Conservation (phyloP, 2,329 filamentous ascomycete species). For the Thelonectria olida region DNA sequence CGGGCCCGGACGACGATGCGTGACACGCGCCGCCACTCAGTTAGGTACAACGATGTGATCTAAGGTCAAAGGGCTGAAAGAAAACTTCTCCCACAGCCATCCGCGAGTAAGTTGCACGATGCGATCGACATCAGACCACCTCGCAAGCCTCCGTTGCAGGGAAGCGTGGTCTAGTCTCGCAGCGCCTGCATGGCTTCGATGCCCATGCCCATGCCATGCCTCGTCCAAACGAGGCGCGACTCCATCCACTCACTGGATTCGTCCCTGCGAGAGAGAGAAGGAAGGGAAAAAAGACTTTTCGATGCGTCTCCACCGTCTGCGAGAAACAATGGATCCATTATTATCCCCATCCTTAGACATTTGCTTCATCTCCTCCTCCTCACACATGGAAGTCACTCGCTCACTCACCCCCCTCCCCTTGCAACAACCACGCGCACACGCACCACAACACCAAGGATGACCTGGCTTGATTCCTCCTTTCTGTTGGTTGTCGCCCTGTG, state of each 20-base stretch:
- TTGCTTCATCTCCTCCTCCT: not conserved
- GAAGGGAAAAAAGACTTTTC: not conserved
- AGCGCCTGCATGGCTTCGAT: constrained; percentile 23
- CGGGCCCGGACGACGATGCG: constrained; percentile 11
- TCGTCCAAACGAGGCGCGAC: no score
- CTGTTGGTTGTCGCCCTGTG: not conserved
- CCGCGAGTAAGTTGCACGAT: constrained; percentile 34
- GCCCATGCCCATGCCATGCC: no score
- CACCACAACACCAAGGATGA: not conserved
- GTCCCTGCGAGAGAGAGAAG: not conserved
- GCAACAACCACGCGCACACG: no score
- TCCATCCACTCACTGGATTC: no score
- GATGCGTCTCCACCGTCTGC: constrained; percentile 12
- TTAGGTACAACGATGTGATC: not conserved
- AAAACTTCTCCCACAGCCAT: not conserved
- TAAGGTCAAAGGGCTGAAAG: constrained; percentile 10
- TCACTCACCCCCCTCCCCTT: not conserved
- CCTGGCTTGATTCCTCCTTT: not conserved
- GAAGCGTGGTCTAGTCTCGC: constrained; percentile 34
- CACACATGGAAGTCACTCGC: no score
- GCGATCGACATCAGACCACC: constrained; percentile 41
- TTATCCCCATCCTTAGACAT: not conserved
- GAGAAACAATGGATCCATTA: constrained; percentile 10
- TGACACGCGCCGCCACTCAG: constrained; percentile 7
- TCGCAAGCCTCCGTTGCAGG: constrained; percentile 35